Evolutionary conservation across 768 basidiomycete genomes (phyloP).

Genomic region (Polyporus arcularius): DNA sequence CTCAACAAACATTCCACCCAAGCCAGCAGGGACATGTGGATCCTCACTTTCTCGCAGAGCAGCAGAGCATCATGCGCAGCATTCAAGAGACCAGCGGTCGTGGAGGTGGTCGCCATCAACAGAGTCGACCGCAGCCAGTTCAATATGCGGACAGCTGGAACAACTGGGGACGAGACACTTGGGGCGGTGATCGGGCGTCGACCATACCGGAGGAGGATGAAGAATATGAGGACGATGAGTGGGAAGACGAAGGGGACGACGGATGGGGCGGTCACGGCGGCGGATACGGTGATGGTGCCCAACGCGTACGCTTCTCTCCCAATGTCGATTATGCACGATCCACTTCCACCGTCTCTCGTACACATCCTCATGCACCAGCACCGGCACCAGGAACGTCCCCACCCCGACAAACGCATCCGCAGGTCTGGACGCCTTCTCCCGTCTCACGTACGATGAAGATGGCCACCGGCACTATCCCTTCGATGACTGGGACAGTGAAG

Average conservation of each 20-base stretch:
- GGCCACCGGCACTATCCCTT: slow-evolving; percentile 23
- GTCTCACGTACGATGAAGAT: slow-evolving; percentile 29
- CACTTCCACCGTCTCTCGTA: slow-evolving; percentile 8
- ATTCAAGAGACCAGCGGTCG: slow-evolving; percentile 8
- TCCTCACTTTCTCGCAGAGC: slow-evolving; percentile 8
- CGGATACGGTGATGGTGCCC: slow-evolving; percentile 12
- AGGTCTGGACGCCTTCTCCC: slow-evolving; percentile 10
- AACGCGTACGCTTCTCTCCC: slow-evolving; percentile 20
- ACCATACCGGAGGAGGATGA: slow-evolving; percentile 20
- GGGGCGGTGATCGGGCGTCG: slow-evolving; percentile 15
- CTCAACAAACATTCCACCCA: slow-evolving; percentile 5
- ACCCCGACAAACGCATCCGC: slow-evolving; percentile 5
- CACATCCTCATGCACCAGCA: neutral
- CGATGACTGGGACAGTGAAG: neutral
- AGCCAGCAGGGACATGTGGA: slow-evolving; percentile 10
- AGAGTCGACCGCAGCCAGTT: slow-evolving; percentile 12
- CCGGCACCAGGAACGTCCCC: slow-evolving; percentile 6
- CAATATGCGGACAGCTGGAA: slow-evolving; percentile 29
- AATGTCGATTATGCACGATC: slow-evolving; percentile 11
- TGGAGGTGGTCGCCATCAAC: neutral
- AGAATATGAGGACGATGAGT: slow-evolving; percentile 18
- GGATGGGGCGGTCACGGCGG: slow-evolving; percentile 6
- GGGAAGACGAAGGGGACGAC: slow-evolving; percentile 15
- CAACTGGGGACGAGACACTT: slow-evolving; percentile 13
- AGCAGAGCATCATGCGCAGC: slow-evolving; percentile 13